phyloP scores from a whole-genome alignment of 179 eudicot genomes.

The Silene vulgaris region DNA sequence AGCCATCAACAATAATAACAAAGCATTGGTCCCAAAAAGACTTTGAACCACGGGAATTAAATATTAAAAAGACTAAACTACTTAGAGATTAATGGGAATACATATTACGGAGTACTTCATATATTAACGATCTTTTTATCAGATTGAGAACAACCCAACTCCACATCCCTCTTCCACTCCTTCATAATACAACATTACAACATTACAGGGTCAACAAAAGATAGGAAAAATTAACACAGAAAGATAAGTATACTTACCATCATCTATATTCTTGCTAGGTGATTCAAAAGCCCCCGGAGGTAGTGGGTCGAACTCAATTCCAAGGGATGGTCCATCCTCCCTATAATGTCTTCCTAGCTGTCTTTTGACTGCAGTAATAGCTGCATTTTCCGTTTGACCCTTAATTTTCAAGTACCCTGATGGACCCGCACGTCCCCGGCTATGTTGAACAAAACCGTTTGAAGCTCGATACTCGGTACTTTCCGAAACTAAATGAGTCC shows the following conservation, averaged over 20 bases:
- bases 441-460: conserved; percentile 30
- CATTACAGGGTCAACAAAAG: conserved; percentile 4
- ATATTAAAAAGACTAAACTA: neutral
- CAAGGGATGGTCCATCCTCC: conserved; percentile 88
- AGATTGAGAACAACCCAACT: conserved; percentile 13
- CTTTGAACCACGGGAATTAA: neutral
- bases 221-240: neutral
- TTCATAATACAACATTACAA: conserved; percentile 3
- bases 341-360: conserved; percentile 73
- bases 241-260: conserved; percentile 32
- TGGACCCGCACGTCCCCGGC: conserved; percentile 55
- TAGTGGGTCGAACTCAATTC: conserved; percentile 79
- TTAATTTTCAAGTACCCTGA: conserved; percentile 87
- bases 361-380: conserved; percentile 89
- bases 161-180: neutral
- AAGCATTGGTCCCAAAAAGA: neutral
- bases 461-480: conserved; percentile 41
- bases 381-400: conserved; percentile 69
- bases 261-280: conserved; percentile 36
- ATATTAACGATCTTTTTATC: neutral
- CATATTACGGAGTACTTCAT: neutral
- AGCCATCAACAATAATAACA: neutral
- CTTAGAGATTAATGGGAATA: neutral
- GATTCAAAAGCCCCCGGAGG: conserved; percentile 95
- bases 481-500: conserved; percentile 31